Base-by-base conservation (phyloP, 345 rosid genomes). In the Acer yangbiense region DNA sequence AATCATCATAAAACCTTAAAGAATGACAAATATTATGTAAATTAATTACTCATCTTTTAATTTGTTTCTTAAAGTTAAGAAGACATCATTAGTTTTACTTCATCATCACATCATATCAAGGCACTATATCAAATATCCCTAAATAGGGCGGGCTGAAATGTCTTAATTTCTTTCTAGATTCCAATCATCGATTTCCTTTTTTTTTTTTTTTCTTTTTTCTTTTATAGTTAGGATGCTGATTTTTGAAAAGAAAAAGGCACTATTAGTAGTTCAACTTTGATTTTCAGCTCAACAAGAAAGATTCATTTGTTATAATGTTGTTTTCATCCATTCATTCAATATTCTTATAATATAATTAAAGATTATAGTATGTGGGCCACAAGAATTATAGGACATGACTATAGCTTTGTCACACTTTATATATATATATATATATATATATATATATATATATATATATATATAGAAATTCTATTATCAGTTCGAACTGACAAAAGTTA, bases 11-110 rank as follows among this genome's bases (percentile, higher is more conserved):
- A 57, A 57, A 57, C 62, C 62, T 57, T 57, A 18, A 18, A 57
- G 62, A 57, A 57, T n/a, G 62, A 20, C n/a, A 57, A n/a, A 18
- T 20, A 2, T 57, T 20, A 2, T 57, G 39, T 35, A 35, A 35
- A 4, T 4, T 35, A 35, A 32, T 35, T 4, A 35, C 25, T n/a
- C n/a, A 32, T 32, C 39, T 35, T n/a, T 23, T 23, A 23, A 0
- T 23, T 18, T 17, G 62, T 57, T 57, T 57, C 62, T 57, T 8
- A 20, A 60, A 60, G 64, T 20, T 8, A 60, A 20, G 27, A 18
- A 21, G 27, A 18, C 27, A 60, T 60, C 64, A 60, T 60, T 35
- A 35, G 3, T 35, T 35, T 35, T 35, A 94, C 80, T 29, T 29
- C 29, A 27, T 27, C 29, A 27, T 27, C 32, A 29, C 2, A 29